Evolutionary conservation across 495 filamentous ascomycete species (phyloP).

Genomic region (Annulohypoxylon stygium): DNA sequence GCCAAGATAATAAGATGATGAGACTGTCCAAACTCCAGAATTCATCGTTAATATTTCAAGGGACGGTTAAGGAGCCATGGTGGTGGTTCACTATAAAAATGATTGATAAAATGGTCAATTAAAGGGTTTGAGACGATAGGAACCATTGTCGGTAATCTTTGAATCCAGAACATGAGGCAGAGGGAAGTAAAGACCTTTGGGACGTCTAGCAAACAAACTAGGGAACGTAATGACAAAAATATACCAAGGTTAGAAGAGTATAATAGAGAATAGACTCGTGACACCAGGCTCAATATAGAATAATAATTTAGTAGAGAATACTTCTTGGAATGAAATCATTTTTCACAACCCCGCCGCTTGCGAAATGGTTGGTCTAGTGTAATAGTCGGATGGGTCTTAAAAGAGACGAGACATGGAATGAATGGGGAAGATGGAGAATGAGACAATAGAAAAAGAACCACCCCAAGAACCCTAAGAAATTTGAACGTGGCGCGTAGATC

Average conservation of each 20-base stretch:
- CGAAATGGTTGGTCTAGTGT: slow-evolving; percentile 3
- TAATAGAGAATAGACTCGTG: background rate
- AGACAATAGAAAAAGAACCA: slow-evolving; percentile 3
- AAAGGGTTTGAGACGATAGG: background rate
- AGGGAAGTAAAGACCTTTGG: background rate
- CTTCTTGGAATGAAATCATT: slow-evolving; percentile 28
- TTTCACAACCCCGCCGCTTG: slow-evolving; percentile 27
- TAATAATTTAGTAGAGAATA: background rate
- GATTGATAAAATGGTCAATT: background rate
- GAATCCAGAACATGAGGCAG: background rate
- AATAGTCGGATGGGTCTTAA: slow-evolving; percentile 10
- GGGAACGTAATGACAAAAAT: background rate
- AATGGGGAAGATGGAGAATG: background rate
- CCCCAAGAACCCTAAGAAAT: background rate
- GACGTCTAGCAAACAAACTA: background rate
- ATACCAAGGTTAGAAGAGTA: background rate
- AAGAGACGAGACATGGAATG: background rate
- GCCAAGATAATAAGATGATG: background rate
- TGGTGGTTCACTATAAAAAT: background rate
- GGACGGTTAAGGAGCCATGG: background rate
- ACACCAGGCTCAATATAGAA: no score
- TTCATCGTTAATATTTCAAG: background rate
- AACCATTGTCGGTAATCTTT: background rate
- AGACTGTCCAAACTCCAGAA: background rate
- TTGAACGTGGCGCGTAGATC: background rate